A percentile compares a stretch with the other conserved stretches of the same genome.
phyloP scores from a whole-genome alignment of 768 basidiomycete genomes.

The Termitomyces eurrhizus region DNA sequence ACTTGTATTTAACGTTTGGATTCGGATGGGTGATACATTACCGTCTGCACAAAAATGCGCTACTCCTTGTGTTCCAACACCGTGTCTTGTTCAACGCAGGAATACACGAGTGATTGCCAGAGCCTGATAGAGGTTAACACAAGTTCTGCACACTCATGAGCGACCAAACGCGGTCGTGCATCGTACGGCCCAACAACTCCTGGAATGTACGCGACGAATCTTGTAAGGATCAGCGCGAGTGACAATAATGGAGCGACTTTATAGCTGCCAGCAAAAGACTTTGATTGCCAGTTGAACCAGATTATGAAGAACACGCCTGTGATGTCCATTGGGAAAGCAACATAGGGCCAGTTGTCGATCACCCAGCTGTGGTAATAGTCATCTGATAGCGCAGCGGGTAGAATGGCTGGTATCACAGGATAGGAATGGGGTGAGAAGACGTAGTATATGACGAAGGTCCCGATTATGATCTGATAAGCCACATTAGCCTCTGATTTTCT shows the following conservation, averaged over 20 bases:
- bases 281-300: constrained; percentile 19
- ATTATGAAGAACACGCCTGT: constrained; percentile 20
- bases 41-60: neutral
- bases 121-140: neutral
- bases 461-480: constrained; percentile 11
- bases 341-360: constrained; percentile 6
- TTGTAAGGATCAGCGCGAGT: neutral
- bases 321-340: constrained; percentile 9
- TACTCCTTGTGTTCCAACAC: neutral
- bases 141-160: constrained; percentile 3
- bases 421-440: constrained; percentile 6
- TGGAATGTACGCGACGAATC: constrained; percentile 6
- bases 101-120: constrained; percentile 10
- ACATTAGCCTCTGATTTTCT: neutral
- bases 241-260: constrained; percentile 4
- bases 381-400: constrained; percentile 3
- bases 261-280: constrained; percentile 22
- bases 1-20: too few species aligned
- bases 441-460: constrained; percentile 3
- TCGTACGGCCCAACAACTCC: constrained; percentile 9
- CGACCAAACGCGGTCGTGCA: constrained; percentile 7
- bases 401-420: constrained; percentile 6
- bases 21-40: too few species aligned
- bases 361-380: constrained; percentile 10
- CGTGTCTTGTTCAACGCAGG: constrained; percentile 1